Evolutionary conservation across 2,329 filamentous ascomycete species (phyloP), one percentile per base, ranked within the genome.

Genomic region (Pseudogymnoascus sp.): DNA sequence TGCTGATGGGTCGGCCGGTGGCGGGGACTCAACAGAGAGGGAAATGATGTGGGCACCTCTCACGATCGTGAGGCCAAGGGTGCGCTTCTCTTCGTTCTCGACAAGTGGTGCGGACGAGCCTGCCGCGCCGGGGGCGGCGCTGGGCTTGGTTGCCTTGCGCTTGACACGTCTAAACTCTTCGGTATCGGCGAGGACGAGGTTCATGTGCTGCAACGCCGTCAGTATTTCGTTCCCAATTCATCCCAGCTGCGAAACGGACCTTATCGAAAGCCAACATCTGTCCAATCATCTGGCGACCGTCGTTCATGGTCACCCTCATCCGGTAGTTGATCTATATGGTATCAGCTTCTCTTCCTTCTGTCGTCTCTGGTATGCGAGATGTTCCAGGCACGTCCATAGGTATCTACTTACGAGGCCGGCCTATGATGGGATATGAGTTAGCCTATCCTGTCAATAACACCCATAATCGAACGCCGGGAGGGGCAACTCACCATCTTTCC

Each of bases 181-280:
- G 70, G 95, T 97, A 74, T 99, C 95, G 78, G 93, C 95, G 67
- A 99, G 89, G 67, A 99, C 95, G 69, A 99, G 86, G 77, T 99
- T 99, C 95, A 99, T 99, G 78, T 99, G 95, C 92, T 96, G 69
- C 65, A 8, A 11, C 40, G 10, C 61, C 60, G 63, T 69, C 59
- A 70, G 65, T 23, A 14, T 39, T 26, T 21, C 42, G 4, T 57
- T 34, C 16, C 26, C 1, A n/a, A 47, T 40, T 26, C 42, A 21
- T 26, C 39, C 21, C 51, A 64, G 36, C 11, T n/a, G 63, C n/a
- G 4, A 26, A 31, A 57, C 51, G 51, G 78, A 93, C 91, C 86
- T 97, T 97, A 78, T 99, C 95, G 73, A 97, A 99, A 63, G 95
- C 95, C 70, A 99, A 85, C 91, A 99, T 96, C 77, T 97, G 92